phyloP scores from a whole-genome alignment of 768 basidiomycete genomes.

The Boletus rubroflammeus region DNA sequence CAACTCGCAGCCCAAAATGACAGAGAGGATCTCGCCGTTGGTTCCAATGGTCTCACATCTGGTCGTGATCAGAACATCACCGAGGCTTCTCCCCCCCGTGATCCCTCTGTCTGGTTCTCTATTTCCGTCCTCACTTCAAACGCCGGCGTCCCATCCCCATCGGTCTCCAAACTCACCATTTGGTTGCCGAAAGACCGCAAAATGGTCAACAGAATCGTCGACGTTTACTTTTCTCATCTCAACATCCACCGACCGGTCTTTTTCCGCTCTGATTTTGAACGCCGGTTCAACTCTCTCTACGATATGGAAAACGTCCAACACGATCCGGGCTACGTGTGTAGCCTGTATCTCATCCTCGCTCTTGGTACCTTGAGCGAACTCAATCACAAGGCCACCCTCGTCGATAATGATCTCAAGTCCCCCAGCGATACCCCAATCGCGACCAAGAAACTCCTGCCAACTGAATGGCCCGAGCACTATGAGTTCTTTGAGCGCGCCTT shows the following conservation, averaged over 20 bases:
- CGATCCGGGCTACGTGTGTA: conserved; percentile 78
- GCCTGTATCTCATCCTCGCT: conserved; percentile 72
- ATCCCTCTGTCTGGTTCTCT: conserved; percentile 58
- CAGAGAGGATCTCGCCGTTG: conserved; percentile 75
- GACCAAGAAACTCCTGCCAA: conserved; percentile 55
- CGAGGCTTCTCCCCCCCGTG: conserved; percentile 55
- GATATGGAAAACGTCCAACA: conserved; percentile 47
- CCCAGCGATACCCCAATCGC: conserved; percentile 34
- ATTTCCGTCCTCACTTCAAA: conserved; percentile 51
- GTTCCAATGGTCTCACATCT: conserved; percentile 64
- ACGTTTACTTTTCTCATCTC: conserved; percentile 73
- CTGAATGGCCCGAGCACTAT: conserved; percentile 73
- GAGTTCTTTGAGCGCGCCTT: conserved; percentile 83
- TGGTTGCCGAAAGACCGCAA: conserved; percentile 78
- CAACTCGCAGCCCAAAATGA: conserved; percentile 51
- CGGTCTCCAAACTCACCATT: conserved; percentile 37
- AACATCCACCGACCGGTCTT: conserved; percentile 80
- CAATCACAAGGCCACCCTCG: conserved; percentile 61
- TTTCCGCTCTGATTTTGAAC: conserved; percentile 63
- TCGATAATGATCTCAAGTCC: conserved; percentile 43
- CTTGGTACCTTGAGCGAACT: conserved; percentile 81
- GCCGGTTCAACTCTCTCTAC: conserved; percentile 63
- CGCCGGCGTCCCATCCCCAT: conserved; percentile 14
- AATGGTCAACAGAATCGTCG: conserved; percentile 58
- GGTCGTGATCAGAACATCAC: conserved; percentile 61